phyloP scores from a whole-genome alignment of 805 yeast genomes.

The Kodamaea sagamina region DNA sequence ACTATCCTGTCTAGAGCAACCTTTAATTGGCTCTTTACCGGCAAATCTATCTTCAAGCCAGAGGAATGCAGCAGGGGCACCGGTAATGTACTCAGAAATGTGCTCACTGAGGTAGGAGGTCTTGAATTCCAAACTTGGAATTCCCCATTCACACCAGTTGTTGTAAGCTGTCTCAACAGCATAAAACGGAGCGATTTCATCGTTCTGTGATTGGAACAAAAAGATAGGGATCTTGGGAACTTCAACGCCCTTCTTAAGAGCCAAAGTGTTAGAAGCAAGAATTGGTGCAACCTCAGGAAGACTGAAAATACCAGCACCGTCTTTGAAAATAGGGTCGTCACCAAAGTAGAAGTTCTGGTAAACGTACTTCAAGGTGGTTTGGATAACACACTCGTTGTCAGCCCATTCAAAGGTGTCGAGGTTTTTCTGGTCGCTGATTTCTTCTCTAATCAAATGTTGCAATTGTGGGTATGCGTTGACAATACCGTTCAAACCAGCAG shows the following conservation, averaged over 20 bases:
- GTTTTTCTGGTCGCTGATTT: not conserved
- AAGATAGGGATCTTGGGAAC: conserved; percentile 15
- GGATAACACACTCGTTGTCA: conserved; percentile 5
- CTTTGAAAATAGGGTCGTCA: conserved; percentile 11
- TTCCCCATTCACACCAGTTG: conserved; percentile 16
- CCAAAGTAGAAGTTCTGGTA: conserved; percentile 15
- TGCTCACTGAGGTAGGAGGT: conserved; percentile 17
- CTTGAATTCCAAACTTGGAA: conserved; percentile 12
- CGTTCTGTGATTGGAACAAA: conserved; percentile 14
- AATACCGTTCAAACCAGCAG: conserved; percentile 33
- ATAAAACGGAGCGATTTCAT: conserved; percentile 14
- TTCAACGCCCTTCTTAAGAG: conserved; percentile 11
- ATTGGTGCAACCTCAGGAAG: conserved; percentile 15
- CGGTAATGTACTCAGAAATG: conserved; percentile 16
- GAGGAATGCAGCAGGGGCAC: conserved; percentile 18
- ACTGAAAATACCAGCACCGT: conserved; percentile 21
- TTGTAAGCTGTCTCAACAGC: conserved; percentile 12
- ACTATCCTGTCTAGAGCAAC: conserved; percentile 41
- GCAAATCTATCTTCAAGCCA: conserved; percentile 22
- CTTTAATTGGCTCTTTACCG: conserved; percentile 18
- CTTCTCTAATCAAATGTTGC: not conserved
- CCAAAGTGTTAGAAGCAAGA: conserved; percentile 25
- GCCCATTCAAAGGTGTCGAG: conserved; percentile 1
- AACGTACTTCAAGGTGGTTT: not conserved
- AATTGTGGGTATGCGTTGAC: conserved; percentile 32